These are phyloP conservation scores for Mucor circinelloides DNA, from an alignment of 371 early-diverging fungal genomes.

Conservation along the genomic window DNA sequence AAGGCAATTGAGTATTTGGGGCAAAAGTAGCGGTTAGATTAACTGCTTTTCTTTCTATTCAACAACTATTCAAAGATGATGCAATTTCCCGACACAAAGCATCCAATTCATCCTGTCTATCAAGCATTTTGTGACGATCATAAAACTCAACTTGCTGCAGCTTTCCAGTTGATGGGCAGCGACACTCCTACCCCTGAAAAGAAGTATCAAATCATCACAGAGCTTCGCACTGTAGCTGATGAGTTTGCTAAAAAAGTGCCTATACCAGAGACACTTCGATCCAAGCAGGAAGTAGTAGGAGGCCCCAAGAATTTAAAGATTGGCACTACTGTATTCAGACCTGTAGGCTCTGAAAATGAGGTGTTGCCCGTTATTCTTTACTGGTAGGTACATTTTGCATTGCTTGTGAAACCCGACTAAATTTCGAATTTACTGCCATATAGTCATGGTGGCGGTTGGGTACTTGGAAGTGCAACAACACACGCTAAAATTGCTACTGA, in stretches of 20 bases:
- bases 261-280: conserved; percentile 9
- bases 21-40: neutral
- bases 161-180: neutral
- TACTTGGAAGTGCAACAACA: conserved; percentile 9
- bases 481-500: conserved; percentile 19
- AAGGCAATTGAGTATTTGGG: neutral
- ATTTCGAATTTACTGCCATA: neutral
- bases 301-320: conserved; percentile 10
- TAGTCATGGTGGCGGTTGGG: conserved; percentile 23
- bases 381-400: conserved; percentile 8
- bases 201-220: conserved; percentile 9
- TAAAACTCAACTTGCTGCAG: conserved; percentile 3
- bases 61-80: neutral
- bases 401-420: neutral
- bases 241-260: conserved; percentile 5
- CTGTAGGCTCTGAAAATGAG: conserved; percentile 14
- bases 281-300: conserved; percentile 1
- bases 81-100: neutral
- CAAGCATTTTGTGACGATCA: conserved; percentile 15
- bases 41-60: neutral
- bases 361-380: conserved; percentile 11
- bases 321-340: conserved; percentile 17
- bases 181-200: conserved; percentile 10
- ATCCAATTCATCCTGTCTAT: conserved; percentile 24
- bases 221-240: conserved; percentile 10